Evolutionary conservation across 768 basidiomycete species (phyloP).

Genomic region (Tricholomella constricta): DNA sequence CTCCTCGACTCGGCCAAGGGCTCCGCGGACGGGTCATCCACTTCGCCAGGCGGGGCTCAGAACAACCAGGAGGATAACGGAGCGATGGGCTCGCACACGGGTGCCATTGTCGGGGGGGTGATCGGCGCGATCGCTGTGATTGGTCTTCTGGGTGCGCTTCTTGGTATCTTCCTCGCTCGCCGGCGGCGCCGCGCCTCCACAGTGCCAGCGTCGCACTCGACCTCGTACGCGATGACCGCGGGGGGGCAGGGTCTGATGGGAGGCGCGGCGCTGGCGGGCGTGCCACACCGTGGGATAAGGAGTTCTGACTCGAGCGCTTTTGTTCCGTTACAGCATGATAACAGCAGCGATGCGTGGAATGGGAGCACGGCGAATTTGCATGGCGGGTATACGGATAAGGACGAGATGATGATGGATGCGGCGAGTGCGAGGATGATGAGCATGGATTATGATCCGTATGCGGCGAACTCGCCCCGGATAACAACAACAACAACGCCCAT

Average conservation of each 20-base stretch:
- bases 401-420: conserved; percentile 22
- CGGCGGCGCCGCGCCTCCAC: conserved; percentile 46
- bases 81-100: conserved; percentile 34
- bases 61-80: conserved; percentile 13
- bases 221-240: conserved; percentile 26
- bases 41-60: conserved; percentile 11
- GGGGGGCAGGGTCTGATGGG: conserved; percentile 15
- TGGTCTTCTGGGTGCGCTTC: conserved; percentile 50
- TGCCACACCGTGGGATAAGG: conserved; percentile 35
- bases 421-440: conserved; percentile 33
- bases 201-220: conserved; percentile 14
- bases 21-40: conserved; percentile 25
- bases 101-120: conserved; percentile 49
- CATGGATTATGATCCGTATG: conserved; percentile 35
- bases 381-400: conserved; percentile 32
- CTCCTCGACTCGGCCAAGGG: conserved; percentile 45
- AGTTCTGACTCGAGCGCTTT: conserved; percentile 71
- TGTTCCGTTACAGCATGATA: conserved; percentile 68
- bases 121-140: conserved; percentile 56
- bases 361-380: conserved; percentile 51
- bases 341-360: conserved; percentile 59
- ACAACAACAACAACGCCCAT: conserved; percentile 9
- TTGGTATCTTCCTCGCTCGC: conserved; percentile 54
- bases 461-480: conserved; percentile 22
- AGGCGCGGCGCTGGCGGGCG: conserved; percentile 15